Evolutionary conservation across 768 basidiomycete species (phyloP), one percentile per base, ranked within the genome.

Genomic region (Lepiota brunneoincarnata): DNA sequence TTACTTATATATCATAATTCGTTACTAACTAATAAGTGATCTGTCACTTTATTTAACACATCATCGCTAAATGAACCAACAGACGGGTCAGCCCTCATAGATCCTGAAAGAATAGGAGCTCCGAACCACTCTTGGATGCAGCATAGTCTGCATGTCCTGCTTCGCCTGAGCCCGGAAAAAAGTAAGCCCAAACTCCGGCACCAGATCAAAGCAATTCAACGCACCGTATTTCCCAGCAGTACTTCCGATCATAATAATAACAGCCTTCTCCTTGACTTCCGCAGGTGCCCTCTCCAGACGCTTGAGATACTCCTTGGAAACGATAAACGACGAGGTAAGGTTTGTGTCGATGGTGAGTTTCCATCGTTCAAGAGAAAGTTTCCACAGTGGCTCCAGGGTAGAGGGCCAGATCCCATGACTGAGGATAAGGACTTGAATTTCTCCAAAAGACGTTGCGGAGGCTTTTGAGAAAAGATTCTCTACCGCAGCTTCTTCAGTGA

Each of bases 211-310:
- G 31, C 6, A 11, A 15, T 4, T 20, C 23, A 20, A 39, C 59
- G 40, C 42, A 71, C 88, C 89, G 58, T 78, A 86, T 68, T 86
- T 87, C 1, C 89, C 89, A 2, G 87, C 78, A 0, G 82, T 83
- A 57, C 85, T 86, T 10, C 89, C 89, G 46, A 90, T 77, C 36
- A 90, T 66, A 2, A 89, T 72, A 26, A 91, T 77, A 12, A 76
- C 71, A 0, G 84, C 84, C 57, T 81, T 78, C 9, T 77, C 77
- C 63, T 80, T 84, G 18, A 69, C 57, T n/a, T 68, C 70, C 14
- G 70, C 66, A 0, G 64, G 61, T 21, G 72, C 63, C 18, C 40
- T 11, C 70, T 76, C 70, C 26, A 90, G 64, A 3, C 71, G 69
- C 7, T 67, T 69, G 45, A 91, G 59, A 61, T 79, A n/a, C n/a